Evolutionary conservation across 2,329 filamentous ascomycete species (phyloP), one percentile per base, ranked within the genome.

Genomic region (Alternaria ventricosa): DNA sequence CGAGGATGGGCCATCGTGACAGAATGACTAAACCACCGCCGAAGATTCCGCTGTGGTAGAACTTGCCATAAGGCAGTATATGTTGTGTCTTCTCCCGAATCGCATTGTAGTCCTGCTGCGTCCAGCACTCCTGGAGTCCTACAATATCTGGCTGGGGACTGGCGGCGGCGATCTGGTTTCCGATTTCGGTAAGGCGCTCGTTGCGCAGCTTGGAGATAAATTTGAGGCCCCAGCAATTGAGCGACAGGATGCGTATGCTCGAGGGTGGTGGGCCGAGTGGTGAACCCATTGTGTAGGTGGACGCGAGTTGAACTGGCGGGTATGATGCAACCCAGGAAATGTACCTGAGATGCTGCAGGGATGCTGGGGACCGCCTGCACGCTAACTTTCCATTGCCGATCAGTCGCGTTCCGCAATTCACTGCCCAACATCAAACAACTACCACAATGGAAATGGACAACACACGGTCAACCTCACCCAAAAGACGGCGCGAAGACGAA

Each of bases 211-310:
- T 90, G 55, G 94, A 90, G 75, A 98, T 86, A 82, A 89, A 93
- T 75, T 96, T 95, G 65, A 98, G 89, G 55, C 96, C 96, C 95
- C 96, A 98, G 88, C 94, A 97, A 82, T 99, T 99, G 79, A 97
- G 88, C 5, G 93, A 96, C 69, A 97, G 83, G 71, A 98, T 86
- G 75, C 92, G 90, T 77, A 98, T 86, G 30, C 82, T 82, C 18
- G 86, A 79, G 7, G 88, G 69, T 75, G 78, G 71, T 7, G 60
- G 61, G 3, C 20, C 44, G 20, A 58, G 15, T 12, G 70, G 61
- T 11, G 70, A 69, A 54, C 67, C 55, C 75, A 78, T 79, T 56
- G 53, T 47, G 62, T 6, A 44, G 22, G 51, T 51, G 3, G 43
- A 43, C 18, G n/a, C n/a, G 44, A 33, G 30, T 45, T 49, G 27